Percentiles rank a stretch among this genome's conserved stretches.
phyloP scores from a whole-genome alignment of 192 early-diverging fungal genomes.

The Umbelopsis vinacea region DNA sequence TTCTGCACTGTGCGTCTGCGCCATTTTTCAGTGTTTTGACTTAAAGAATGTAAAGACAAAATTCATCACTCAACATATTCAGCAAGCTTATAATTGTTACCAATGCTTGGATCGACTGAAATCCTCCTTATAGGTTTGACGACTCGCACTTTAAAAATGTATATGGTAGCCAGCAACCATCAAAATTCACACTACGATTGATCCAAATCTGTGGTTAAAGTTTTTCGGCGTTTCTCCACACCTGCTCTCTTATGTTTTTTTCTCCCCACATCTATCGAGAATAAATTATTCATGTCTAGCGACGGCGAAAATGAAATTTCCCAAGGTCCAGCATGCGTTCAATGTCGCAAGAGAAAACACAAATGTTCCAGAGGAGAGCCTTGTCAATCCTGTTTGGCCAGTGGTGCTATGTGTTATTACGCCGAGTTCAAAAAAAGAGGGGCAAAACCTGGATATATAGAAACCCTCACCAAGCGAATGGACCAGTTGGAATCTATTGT shows the following conservation, averaged over 20 bases:
- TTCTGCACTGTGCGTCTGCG: too few species aligned
- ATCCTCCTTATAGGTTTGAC: neutral
- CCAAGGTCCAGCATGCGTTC: slow-evolving; percentile 19
- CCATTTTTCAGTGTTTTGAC: too few species aligned
- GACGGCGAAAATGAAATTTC: slow-evolving; percentile 11
- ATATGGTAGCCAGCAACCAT: too few species aligned
- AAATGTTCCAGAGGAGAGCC: slow-evolving; percentile 22
- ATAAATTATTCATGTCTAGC: neutral
- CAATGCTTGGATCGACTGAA: neutral
- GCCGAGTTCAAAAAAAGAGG: slow-evolving; percentile 10
- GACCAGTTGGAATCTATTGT: slow-evolving; percentile 17
- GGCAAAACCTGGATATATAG: slow-evolving; percentile 15
- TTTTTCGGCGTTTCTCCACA: too few species aligned
- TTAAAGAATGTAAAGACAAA: too few species aligned
- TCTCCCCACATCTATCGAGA: too few species aligned
- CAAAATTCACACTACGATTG: too few species aligned
- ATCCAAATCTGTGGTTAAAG: too few species aligned
- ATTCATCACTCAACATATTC: too few species aligned
- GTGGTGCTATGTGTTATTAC: slow-evolving; percentile 5
- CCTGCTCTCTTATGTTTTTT: too few species aligned
- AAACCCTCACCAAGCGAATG: slow-evolving; percentile 11
- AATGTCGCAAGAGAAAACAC: slow-evolving; percentile 18
- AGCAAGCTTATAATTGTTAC: neutral
- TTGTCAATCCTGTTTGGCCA: slow-evolving; percentile 20
- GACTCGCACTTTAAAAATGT: neutral